Evolutionary conservation across 306 rosid genomes (phyloP), one percentile per base, ranked within the genome.

Genomic region (Abrus pulchellus): DNA sequence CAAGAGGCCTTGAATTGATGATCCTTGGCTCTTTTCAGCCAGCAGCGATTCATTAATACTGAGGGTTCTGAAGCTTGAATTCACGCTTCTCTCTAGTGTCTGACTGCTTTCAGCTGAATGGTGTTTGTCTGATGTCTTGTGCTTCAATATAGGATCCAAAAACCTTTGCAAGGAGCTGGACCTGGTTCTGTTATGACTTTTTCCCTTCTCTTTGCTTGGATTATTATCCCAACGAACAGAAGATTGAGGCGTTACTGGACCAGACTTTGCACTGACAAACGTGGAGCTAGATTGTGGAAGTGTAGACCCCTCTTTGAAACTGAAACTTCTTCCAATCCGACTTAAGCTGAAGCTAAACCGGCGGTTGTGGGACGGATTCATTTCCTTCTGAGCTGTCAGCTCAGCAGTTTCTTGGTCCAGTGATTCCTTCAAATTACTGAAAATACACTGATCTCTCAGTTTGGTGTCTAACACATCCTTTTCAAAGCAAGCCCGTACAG

Each of bases 261-360:
- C 93, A 55, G 98, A 95, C 81, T 83, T 91, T 27, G 87, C 88
- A 54, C 78, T 78, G 52, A 83, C 84, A 85, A 83, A 13, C 41
- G 85, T 81, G 40, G 98, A 87, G 72, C 82, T 82, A 80, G 82
- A 49, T 72, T 73, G 90, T 28, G 97, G 92, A 70, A 73, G 68
- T 1, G 84, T 72, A 1, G 90, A 81, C 20, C 86, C 90, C 82
- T 94, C 99, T 85, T 94, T 94, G 74, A 93, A 94, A 87, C 99
- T 94, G 85, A 93, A 85, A 83, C 99, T 94, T 91, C 99, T 93
- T 30, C 99, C 86, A 20, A 94, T 78, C 60, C 92, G 88, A 13
- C 91, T 86, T 56, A 94, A 84, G 92, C 95, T 89, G 94, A 94
- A 94, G 92, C 97, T 94, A 83, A 91, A 89, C 71, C 99, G 91